Conservation (phyloP, 2,329 filamentous ascomycete species). For the Westerdykella sp. region DNA sequence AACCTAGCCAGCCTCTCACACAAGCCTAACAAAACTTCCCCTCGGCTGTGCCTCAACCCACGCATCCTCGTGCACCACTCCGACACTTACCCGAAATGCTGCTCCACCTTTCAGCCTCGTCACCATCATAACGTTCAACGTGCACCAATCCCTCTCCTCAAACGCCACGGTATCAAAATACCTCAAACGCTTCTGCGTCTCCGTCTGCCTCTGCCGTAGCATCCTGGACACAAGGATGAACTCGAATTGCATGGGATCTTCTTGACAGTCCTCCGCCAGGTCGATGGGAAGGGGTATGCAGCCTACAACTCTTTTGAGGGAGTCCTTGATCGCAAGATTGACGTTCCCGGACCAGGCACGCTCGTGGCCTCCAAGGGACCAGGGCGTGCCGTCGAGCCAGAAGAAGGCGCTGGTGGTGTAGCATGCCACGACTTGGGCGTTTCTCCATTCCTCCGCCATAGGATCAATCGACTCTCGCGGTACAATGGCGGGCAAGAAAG, state of each 20-base stretch:
- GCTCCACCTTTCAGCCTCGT: not conserved
- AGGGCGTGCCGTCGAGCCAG: not conserved
- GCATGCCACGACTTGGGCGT: not conserved
- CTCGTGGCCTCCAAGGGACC: not conserved
- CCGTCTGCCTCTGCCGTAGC: not conserved
- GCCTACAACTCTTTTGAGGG: not conserved
- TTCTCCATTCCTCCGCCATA: not conserved
- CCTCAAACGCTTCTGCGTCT: not conserved
- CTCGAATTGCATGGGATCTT: not conserved
- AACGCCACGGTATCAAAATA: constrained; percentile 6
- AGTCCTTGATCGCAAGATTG: constrained; percentile 1
- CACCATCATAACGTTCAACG: constrained; percentile 7
- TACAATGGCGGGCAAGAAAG: not conserved
- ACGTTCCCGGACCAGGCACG: not conserved
- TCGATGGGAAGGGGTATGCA: not conserved
- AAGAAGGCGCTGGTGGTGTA: not conserved
- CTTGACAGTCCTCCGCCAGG: not conserved
- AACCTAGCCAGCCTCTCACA: not conserved
- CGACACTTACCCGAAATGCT: constrained; percentile 2
- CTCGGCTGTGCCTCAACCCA: constrained; percentile 2
- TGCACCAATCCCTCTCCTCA: constrained; percentile 1
- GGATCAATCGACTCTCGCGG: not conserved
- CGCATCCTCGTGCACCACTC: constrained; percentile 6
- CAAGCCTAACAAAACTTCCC: constrained; percentile 3
- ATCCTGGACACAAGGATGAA: constrained; percentile 1